Base-by-base conservation (phyloP, 2,329 filamentous ascomycete species). In the Epichloe elymi region DNA sequence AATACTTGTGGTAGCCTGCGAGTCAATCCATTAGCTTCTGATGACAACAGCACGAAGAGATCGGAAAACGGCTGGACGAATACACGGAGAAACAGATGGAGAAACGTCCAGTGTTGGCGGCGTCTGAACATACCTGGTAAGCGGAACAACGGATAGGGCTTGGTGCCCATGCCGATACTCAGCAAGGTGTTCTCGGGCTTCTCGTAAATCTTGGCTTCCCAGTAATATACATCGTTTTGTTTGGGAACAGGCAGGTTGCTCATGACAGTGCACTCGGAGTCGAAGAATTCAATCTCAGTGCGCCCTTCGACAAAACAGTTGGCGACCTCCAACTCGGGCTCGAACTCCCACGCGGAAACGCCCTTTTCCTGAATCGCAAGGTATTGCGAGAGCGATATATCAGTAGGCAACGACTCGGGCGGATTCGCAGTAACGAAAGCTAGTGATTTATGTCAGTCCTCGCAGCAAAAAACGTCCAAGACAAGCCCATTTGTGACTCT, bases 261-360 rank as follows among this genome's bases (percentile, higher is more conserved):
- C 74, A 95, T 88, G 55, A 97, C 93, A 60, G 90, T 95, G 72
- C 91, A 97, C 66, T 95, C 93, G 2, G 89, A 93, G 68, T 98
- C 93, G 64, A 95, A 98, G 71, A 98, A 98, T 66, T 98, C 93
- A 56, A 98, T 95, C 67, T 98, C 93, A 11, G 93, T 98, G 57
- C 93, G 82, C 40, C 74, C 91, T 69, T 98, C 91, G 56, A 98
- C 93, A 64, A 98, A 98, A 68, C 93, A 98, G 69, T 97, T 97
- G 58, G 93, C 93, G 59, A 97, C 96, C 69, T 98, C 93, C 37
- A 97, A 73, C 67, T 98, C 93, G n/a, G 93, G 93, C 67, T 97
- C 93, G 62, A 98, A 98, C 67, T 98, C 93, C 93, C 93, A 98
- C 6, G 93, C 93, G 5, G 93, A 95, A n/a, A 98, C 91, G 48